Conservation (phyloP, 2,329 filamentous ascomycete genomes). For the Fusarium lyarnte region DNA sequence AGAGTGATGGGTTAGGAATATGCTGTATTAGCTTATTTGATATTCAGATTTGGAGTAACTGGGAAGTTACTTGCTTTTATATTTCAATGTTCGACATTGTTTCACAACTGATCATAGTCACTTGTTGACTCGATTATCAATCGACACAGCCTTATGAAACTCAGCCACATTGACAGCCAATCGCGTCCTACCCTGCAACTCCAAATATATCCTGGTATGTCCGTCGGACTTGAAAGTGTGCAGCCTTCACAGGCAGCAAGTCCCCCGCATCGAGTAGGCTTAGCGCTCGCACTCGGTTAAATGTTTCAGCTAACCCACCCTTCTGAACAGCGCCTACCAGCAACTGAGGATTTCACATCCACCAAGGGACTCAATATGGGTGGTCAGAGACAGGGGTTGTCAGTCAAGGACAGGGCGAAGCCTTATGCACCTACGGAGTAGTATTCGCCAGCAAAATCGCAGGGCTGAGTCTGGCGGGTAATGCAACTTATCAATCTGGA, state of each 20-base stretch:
- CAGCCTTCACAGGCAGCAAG: neutral
- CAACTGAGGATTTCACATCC: neutral
- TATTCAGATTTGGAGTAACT: fast-evolving
- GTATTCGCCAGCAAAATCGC: neutral
- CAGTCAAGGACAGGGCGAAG: neutral
- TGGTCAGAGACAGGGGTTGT: neutral
- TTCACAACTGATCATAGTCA: neutral
- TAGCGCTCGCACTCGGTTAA: neutral
- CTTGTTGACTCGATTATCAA: neutral
- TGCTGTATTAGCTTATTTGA: fast-evolving
- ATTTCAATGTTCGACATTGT: fast-evolving
- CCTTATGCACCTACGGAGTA: neutral
- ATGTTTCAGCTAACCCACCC: neutral
- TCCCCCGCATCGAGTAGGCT: neutral
- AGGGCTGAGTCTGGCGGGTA: neutral
- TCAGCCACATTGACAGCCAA: neutral
- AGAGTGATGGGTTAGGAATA: fast-evolving
- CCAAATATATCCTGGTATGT: neutral
- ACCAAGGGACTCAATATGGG: neutral
- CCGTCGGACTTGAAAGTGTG: neutral
- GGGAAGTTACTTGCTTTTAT: neutral
- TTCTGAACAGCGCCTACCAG: neutral
- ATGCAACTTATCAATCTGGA: too few species aligned
- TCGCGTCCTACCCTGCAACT: neutral
- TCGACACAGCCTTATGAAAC: neutral